Evolutionary conservation across 495 filamentous ascomycete species (phyloP).

Genomic region (Hyaloscypha bicolor): DNA sequence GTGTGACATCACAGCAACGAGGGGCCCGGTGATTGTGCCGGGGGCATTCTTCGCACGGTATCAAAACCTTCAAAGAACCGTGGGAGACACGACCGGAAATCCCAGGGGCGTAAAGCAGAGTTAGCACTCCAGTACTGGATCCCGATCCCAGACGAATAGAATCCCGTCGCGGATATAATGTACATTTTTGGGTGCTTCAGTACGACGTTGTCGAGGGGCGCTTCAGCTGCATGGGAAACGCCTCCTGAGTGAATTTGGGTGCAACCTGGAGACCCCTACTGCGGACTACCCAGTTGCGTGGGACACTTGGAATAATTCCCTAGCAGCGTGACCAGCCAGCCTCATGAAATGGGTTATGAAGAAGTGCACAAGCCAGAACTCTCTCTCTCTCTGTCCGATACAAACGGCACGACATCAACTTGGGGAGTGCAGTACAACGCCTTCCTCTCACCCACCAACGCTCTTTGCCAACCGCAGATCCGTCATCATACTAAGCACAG

Average conservation of each 20-base stretch:
- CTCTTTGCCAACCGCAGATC: not conserved
- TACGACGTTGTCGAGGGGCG: not conserved
- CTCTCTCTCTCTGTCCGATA: too few species aligned
- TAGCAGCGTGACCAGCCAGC: not conserved
- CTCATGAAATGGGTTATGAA: not conserved
- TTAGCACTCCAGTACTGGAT: not conserved
- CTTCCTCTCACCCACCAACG: too few species aligned
- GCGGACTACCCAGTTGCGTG: not conserved
- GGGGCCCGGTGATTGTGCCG: not conserved
- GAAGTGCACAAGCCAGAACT: too few species aligned
- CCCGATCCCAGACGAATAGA: not conserved
- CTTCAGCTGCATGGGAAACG: not conserved
- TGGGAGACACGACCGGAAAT: not conserved
- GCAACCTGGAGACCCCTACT: not conserved
- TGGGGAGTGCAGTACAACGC: too few species aligned
- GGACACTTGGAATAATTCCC: not conserved
- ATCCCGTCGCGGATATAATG: not conserved
- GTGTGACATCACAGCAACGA: not conserved
- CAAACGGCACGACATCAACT: too few species aligned
- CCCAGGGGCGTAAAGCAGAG: not conserved
- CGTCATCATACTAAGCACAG: not conserved
- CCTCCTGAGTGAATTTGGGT: not conserved
- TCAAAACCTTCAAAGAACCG: not conserved
- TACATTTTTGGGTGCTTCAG: not conserved
- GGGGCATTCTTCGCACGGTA: not conserved